Evolutionary conservation across 2,329 filamentous ascomycete genomes (phyloP).

Genomic region (Iodosphaeria phyllophila): DNA sequence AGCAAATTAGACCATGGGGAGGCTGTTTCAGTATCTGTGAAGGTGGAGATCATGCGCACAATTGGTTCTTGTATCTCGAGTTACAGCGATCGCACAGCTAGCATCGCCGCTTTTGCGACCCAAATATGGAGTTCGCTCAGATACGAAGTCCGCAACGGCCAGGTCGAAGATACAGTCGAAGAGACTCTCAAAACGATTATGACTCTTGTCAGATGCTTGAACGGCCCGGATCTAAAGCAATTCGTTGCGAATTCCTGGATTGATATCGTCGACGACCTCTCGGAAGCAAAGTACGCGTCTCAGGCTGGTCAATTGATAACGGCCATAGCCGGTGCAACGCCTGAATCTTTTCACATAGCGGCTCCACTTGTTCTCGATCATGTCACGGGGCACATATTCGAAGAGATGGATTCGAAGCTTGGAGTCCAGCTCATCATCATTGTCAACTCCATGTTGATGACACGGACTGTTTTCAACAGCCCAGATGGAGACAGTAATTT

Average conservation of each 20-base stretch:
- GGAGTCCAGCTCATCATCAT: slow-evolving; percentile 31
- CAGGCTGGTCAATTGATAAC: slow-evolving; percentile 32
- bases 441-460: slow-evolving; percentile 25
- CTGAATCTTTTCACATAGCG: slow-evolving; percentile 28
- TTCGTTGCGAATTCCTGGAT: slow-evolving; percentile 29
- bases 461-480: slow-evolving; percentile 9
- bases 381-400: no score
- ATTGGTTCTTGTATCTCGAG: slow-evolving; percentile 31
- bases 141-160: slow-evolving; percentile 42
- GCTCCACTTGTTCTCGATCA: no score
- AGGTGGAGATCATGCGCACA: slow-evolving; percentile 39
- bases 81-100: slow-evolving; percentile 26
- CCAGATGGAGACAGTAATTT: slow-evolving; percentile 10
- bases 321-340: slow-evolving; percentile 28
- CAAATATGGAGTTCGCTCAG: slow-evolving; percentile 41
- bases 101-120: slow-evolving; percentile 26
- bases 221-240: slow-evolving; percentile 21
- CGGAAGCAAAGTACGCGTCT: slow-evolving; percentile 30
- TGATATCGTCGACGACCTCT: slow-evolving; percentile 33
- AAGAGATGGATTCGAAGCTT: no score
- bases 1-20: slow-evolving; percentile 40
- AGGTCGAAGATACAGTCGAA: slow-evolving; percentile 36
- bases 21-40: slow-evolving; percentile 37
- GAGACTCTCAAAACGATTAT: slow-evolving; percentile 35
- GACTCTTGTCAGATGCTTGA: slow-evolving; percentile 25